Evolutionary conservation across 2,329 filamentous ascomycete genomes (phyloP), one percentile per base, ranked within the genome.

Genomic region (Verticillium klebahnii): DNA sequence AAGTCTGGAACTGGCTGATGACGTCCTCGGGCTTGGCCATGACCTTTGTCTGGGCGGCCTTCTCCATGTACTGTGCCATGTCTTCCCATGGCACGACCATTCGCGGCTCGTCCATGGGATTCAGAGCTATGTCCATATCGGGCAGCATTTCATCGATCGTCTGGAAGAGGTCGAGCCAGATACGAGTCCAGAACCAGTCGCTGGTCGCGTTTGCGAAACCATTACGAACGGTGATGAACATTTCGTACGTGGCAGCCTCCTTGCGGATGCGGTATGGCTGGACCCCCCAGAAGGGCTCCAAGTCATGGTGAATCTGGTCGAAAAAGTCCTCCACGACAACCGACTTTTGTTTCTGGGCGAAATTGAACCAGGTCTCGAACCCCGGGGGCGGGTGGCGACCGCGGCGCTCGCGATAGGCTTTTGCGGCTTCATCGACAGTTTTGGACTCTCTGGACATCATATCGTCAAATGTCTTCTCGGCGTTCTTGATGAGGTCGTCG

Each of bases 41-140:
- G 17, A 71, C 72, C 55, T 79, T 75, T 9, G 77, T 81, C 64
- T 79, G 74, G 60, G 78, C 75, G 37, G 86, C 86, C 62, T 80
- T 78, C 56, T 76, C 71, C 73, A 90, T 79, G 61, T 83, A 80
- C 0, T 72, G 71, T 31, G 84, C 74, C 58, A 90, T 82, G 6
- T 85, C 81, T 68, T 90, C 86, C 80, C 82, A 89, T 3, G 86
- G 82, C 2, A 85, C 83, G 14, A 89, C 80, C 9, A 90, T 69
- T 31, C 87, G 79, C 45, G 87, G 87, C 69, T 90, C 87, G 67
- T 90, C 88, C 81, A 89, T 85, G 36, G 83, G 78, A 65, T 90
- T 90, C 63, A 89, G 78, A 0, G 87, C 81, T 62, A 90, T 80
- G 63, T 89, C 87, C 82, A 90, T 86, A 67, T 90, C 87, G 1